Evolutionary conservation across 768 basidiomycete species (phyloP).

Genomic region (Crassisporium funariophilum): DNA sequence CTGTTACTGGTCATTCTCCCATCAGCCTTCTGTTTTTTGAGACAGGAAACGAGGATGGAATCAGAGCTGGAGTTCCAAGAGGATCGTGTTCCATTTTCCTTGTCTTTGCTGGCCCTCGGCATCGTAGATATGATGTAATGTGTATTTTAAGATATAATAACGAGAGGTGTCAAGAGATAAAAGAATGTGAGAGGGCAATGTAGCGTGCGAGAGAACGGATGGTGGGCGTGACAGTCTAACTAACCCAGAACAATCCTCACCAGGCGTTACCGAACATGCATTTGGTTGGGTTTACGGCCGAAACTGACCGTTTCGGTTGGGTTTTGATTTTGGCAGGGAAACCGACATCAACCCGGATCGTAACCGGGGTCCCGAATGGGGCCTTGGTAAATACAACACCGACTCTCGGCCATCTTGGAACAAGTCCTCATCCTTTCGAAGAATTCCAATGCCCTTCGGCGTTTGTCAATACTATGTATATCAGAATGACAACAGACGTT

Average conservation of each 20-base stretch:
- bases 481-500: too few relatives aligned
- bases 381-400: background rate
- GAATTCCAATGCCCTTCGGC: too few relatives aligned
- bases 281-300: background rate
- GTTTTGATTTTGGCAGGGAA: background rate
- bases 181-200: background rate
- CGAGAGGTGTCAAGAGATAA: background rate
- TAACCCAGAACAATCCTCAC: background rate
- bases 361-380: background rate
- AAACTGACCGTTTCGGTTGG: background rate
- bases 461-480: too few relatives aligned
- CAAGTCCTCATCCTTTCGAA: too few relatives aligned
- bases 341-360: background rate
- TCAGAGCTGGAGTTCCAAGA: constrained; percentile 19
- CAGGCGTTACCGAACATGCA: background rate
- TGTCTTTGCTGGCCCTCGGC: background rate
- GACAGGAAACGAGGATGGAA: constrained; percentile 18
- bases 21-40: constrained; percentile 14
- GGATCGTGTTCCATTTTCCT: background rate
- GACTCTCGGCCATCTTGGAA: too few relatives aligned
- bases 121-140: background rate
- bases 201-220: background rate
- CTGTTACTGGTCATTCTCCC: constrained; percentile 21
- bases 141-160: background rate
- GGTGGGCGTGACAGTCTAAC: background rate